A percentile compares a stretch with the other conserved stretches of the same genome.
Conservation (phyloP, 163 green algal species). For the Scenedesmus sp. region DNA sequence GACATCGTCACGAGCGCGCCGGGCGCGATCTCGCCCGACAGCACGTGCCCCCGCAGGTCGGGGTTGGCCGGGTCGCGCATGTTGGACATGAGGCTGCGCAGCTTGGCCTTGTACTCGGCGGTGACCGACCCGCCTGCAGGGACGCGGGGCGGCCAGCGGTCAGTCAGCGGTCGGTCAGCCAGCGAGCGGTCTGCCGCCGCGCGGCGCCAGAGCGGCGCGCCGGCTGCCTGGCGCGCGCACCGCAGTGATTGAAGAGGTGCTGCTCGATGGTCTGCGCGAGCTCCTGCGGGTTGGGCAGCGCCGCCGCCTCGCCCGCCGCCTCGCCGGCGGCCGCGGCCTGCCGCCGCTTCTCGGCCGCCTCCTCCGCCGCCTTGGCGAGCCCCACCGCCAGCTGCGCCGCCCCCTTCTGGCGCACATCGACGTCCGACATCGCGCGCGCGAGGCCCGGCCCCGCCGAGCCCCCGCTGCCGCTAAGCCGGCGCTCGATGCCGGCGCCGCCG, state of each 20-base stretch:
- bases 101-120: constrained; percentile 88
- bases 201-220: too few relatives aligned
- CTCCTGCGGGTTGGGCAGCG: constrained; percentile 21
- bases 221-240: constrained; percentile 49
- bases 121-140: constrained; percentile 45
- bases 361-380: constrained; percentile 24
- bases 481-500: neutral
- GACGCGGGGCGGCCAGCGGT: neutral
- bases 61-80: constrained; percentile 87
- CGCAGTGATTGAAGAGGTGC: constrained; percentile 60
- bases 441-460: constrained; percentile 8
- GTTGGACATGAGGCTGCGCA: constrained; percentile 89
- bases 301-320: neutral
- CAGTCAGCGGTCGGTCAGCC: too few relatives aligned
- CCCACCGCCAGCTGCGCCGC: neutral
- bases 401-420: constrained; percentile 27
- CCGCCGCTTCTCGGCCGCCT: constrained; percentile 19
- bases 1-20: constrained; percentile 70
- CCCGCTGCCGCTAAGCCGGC: constrained; percentile 7
- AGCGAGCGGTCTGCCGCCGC: too few relatives aligned
- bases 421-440: constrained; percentile 2
- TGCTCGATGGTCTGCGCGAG: constrained; percentile 58
- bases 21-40: constrained; percentile 67
- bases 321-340: neutral
- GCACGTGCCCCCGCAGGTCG: constrained; percentile 72